A percentile compares a stretch with the other conserved stretches of the same genome.
phyloP scores from a whole-genome alignment of 495 filamentous ascomycete genomes.

The Penicillium argentinense region DNA sequence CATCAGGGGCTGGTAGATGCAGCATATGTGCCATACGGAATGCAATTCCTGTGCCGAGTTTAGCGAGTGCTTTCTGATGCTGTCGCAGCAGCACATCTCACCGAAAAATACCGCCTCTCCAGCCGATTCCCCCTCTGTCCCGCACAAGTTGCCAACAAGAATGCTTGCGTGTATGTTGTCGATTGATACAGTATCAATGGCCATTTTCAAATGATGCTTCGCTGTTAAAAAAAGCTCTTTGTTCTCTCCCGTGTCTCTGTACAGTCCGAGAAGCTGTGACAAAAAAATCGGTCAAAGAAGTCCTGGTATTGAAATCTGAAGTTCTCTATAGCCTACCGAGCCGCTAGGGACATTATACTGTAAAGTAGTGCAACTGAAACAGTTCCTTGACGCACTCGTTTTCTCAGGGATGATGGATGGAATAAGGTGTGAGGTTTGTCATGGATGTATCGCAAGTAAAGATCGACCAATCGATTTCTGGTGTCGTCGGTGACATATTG shows the following conservation, averaged over 20 bases:
- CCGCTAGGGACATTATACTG: conserved; percentile 20
- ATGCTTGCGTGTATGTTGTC: conserved; percentile 21
- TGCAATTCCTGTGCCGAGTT: conserved; percentile 15
- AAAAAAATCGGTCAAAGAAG: background rate
- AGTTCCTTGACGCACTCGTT: conserved; percentile 6
- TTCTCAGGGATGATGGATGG: conserved; percentile 13
- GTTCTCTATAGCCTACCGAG: conserved; percentile 11
- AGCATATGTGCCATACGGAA: conserved; percentile 24
- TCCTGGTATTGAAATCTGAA: background rate
- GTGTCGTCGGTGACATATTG: background rate
- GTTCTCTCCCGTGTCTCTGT: conserved; percentile 4
- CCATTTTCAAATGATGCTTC: conserved; percentile 12
- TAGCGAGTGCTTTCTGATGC: no score
- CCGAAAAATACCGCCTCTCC: conserved; percentile 19
- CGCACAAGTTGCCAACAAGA: conserved; percentile 21
- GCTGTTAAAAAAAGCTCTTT: conserved; percentile 13
- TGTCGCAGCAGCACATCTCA: no score
- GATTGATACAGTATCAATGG: conserved; percentile 11
- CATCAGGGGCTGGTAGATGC: conserved; percentile 10
- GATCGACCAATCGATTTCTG: conserved; percentile 19
- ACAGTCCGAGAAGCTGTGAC: conserved; percentile 1
- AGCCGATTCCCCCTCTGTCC: conserved; percentile 14
- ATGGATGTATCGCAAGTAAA: conserved; percentile 31
- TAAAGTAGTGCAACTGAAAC: conserved; percentile 9
- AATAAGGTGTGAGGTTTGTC: conserved; percentile 32